Evolutionary conservation across 345 rosid species (phyloP).

Genomic region (Excoecaria cochinchinensis): DNA sequence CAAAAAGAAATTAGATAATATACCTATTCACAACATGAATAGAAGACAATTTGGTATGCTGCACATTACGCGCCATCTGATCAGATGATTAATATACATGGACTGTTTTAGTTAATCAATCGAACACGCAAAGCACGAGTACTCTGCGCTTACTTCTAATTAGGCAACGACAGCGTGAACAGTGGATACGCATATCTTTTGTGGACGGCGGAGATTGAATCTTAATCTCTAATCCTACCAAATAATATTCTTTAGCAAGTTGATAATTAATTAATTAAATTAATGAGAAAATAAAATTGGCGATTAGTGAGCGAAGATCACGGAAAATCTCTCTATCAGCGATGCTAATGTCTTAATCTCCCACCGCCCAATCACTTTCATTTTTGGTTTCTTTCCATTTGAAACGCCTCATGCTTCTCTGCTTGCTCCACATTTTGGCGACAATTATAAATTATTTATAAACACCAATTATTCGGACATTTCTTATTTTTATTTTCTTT

Average conservation of each 20-base stretch:
- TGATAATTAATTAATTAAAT: not conserved
- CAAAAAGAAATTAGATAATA: too few relatives aligned
- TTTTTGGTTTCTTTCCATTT: not conserved
- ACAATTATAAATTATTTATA: not conserved
- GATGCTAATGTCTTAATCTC: constrained; percentile 15
- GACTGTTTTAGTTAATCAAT: too few relatives aligned
- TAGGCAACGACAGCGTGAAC: constrained; percentile 4
- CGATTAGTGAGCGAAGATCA: constrained; percentile 26
- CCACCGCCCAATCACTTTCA: constrained; percentile 23
- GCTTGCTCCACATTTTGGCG: constrained; percentile 22
- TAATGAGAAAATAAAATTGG: not conserved
- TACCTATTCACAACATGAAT: too few relatives aligned
- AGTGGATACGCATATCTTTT: constrained; percentile 43
- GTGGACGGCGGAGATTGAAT: constrained; percentile 35
- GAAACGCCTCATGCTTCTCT: not conserved
- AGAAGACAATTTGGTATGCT: too few relatives aligned
- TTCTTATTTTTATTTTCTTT: too few relatives aligned
- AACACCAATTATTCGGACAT: too few relatives aligned
- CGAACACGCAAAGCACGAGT: too few relatives aligned
- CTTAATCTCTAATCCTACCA: not conserved
- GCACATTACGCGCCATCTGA: too few relatives aligned
- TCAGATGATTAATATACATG: too few relatives aligned
- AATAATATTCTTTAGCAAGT: not conserved
- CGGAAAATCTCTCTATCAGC: constrained; percentile 28
- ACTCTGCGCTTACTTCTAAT: not conserved